Evolutionary conservation across 2,329 filamentous ascomycete species (phyloP), one percentile per base, ranked within the genome.

Genomic region (Capronia americana): DNA sequence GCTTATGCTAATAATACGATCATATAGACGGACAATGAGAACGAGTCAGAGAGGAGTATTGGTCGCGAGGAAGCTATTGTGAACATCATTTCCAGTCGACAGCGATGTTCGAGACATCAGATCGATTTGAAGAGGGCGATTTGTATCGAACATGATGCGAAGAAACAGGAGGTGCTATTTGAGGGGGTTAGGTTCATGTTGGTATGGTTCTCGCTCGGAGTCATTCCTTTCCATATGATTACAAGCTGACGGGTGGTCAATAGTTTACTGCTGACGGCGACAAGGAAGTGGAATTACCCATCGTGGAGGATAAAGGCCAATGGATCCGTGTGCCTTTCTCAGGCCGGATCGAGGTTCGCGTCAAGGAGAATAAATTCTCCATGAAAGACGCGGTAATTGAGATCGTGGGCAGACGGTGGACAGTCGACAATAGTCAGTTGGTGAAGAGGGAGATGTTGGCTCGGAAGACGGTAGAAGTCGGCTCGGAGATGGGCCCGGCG

Each of bases 321-420:
- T 69, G 64, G 64, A 64, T 51, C 8, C 54, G 61, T 12, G 38
- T 69, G 8, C 67, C 67, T 20, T 38, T 69, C 38, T 54, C 64
- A 6, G 64, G 67, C 8, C 51, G 61, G 24, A 54, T 69, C 20
- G 67, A 69, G 20, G 67, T 66, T 8, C 60, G 59, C 50, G 54
- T 64, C 56, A 69, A 61, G 57, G 60, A 64, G 41, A 66, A 69
- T 26, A 64, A 34, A 50, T 65, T 66, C 56, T 56, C 50, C 24
- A 44, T 68, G 55, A 68, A 65, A 20, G 66, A 69, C 46, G 66
- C 66, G 46, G 61, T 66, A 11, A 63, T 51, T 17, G 48, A 66
- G 44, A 66, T 69, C 38, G 53, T 58, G 20, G 46, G 55, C n/a
- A 57, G 66, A 51, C 57, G 59, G 17, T 60, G 62, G 57, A 69